phyloP scores from a whole-genome alignment of 306 rosid genomes.

The Quercus variabilis region DNA sequence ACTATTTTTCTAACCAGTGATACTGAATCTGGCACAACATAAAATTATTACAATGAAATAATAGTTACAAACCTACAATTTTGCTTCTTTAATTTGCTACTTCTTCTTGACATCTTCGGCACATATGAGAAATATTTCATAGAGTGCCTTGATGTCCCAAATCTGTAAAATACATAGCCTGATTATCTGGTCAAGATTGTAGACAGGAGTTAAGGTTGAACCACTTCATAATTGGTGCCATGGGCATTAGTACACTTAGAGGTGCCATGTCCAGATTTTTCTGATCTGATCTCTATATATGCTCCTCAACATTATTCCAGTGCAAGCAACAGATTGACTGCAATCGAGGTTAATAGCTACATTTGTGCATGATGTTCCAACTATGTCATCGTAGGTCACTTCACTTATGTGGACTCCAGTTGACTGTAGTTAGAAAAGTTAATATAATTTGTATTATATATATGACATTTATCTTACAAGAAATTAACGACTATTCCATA shows the following conservation, averaged over 20 bases:
- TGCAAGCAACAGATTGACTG: constrained; percentile 29
- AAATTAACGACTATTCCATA: too few species aligned
- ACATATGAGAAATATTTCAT: too few species aligned
- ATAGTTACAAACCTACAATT: too few species aligned
- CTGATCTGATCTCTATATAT: constrained; percentile 12
- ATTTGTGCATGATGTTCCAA: constrained; percentile 25
- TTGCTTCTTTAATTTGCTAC: too few species aligned
- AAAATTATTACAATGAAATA: too few species aligned
- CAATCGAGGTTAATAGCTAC: constrained; percentile 34
- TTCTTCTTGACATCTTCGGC: too few species aligned
- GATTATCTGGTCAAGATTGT: neutral
- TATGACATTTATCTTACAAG: too few species aligned
- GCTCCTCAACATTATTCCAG: constrained; percentile 18
- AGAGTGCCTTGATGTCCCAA: too few species aligned
- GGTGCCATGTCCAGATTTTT: neutral
- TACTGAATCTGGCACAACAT: too few species aligned
- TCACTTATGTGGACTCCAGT: constrained; percentile 32
- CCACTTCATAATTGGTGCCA: constrained; percentile 23
- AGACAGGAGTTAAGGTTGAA: constrained; percentile 30
- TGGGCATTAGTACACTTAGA: constrained; percentile 34
- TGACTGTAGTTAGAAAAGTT: neutral
- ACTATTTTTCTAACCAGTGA: too few species aligned
- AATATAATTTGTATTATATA: too few species aligned
- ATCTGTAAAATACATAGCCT: too few species aligned
- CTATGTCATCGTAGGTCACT: constrained; percentile 21